Conservation (phyloP, 2,329 filamentous ascomycete species). For the Trichoderma semiorbis region DNA sequence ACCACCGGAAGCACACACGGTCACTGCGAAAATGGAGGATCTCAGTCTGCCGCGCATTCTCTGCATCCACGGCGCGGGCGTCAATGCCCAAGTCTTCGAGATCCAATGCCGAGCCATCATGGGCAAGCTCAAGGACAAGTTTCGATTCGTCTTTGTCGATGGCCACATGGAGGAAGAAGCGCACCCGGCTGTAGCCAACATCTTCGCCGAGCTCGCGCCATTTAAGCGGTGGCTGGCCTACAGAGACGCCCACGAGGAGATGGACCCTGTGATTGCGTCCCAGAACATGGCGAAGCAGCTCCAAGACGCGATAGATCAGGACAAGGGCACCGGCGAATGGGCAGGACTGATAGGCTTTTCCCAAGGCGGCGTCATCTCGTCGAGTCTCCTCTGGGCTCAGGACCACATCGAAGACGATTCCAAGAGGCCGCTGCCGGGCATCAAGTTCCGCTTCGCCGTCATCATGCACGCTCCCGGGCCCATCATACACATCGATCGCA, state of each 20-base stretch:
- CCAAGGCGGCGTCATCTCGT: slow-evolving; percentile 61
- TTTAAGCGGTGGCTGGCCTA: slow-evolving; percentile 63
- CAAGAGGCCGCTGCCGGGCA: slow-evolving; percentile 21
- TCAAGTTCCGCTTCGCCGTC: slow-evolving; percentile 34
- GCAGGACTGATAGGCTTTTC: slow-evolving; percentile 63
- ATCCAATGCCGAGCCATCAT: slow-evolving; percentile 59
- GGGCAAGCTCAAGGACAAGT: slow-evolving; percentile 48
- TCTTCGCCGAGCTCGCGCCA: slow-evolving; percentile 64
- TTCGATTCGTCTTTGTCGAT: slow-evolving; percentile 71
- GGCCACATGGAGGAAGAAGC: slow-evolving; percentile 62
- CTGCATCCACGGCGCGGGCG: slow-evolving; percentile 77
- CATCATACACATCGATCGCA: slow-evolving; percentile 35
- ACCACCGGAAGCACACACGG: background rate
- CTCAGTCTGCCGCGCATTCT: slow-evolving; percentile 61
- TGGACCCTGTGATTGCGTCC: slow-evolving; percentile 39
- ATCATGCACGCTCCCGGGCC: slow-evolving; percentile 36
- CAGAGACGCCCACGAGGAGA: slow-evolving; percentile 52
- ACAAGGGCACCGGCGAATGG: slow-evolving; percentile 55
- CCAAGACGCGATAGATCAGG: slow-evolving; percentile 47
- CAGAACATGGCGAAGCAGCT: slow-evolving; percentile 40
- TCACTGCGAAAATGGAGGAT: slow-evolving; percentile 1
- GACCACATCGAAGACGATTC: slow-evolving; percentile 31
- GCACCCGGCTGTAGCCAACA: slow-evolving; percentile 59
- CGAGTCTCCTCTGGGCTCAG: slow-evolving; percentile 62
- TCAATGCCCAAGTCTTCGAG: slow-evolving; percentile 67